phyloP scores from a whole-genome alignment of 768 basidiomycete genomes.

The Leccinum obscurum region DNA sequence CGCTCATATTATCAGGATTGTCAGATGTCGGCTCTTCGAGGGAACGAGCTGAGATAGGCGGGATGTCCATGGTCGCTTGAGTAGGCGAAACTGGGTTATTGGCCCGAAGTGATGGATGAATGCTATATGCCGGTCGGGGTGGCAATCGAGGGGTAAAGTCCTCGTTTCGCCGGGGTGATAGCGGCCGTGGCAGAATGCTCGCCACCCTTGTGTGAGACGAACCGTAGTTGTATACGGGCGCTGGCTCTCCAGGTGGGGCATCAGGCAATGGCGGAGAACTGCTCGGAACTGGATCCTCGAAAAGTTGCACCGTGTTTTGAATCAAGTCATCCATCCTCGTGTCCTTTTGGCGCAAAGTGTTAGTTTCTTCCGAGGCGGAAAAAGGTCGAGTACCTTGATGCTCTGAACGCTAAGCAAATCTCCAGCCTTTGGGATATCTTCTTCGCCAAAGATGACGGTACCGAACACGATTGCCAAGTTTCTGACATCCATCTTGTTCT shows the following conservation, averaged over 20 bases:
- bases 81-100: conserved; percentile 48
- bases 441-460: conserved; percentile 87
- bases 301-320: conserved; percentile 62
- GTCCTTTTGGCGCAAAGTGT: conserved; percentile 41
- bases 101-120: conserved; percentile 72
- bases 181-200: conserved; percentile 39
- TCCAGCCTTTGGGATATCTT: conserved; percentile 77
- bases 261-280: conserved; percentile 73
- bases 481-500: conserved; percentile 93
- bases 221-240: conserved; percentile 60
- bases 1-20: conserved; percentile 7
- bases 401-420: conserved; percentile 77
- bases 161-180: conserved; percentile 39
- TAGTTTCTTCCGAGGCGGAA: conserved; percentile 34
- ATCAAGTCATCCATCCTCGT: conserved; percentile 87
- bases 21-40: conserved; percentile 23
- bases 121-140: conserved; percentile 65
- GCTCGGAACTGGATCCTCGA: conserved; percentile 52
- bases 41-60: conserved; percentile 29
- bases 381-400: conserved; percentile 56
- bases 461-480: conserved; percentile 92
- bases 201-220: conserved; percentile 69
- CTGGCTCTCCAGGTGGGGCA: conserved; percentile 64
- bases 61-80: conserved; percentile 37
- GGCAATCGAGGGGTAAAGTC: conserved; percentile 78